Percentiles rank a stretch among this genome's conserved stretches.
Evolutionary conservation across 805 yeast species (phyloP).

Genomic region (Hyphopichia homilentoma): DNA sequence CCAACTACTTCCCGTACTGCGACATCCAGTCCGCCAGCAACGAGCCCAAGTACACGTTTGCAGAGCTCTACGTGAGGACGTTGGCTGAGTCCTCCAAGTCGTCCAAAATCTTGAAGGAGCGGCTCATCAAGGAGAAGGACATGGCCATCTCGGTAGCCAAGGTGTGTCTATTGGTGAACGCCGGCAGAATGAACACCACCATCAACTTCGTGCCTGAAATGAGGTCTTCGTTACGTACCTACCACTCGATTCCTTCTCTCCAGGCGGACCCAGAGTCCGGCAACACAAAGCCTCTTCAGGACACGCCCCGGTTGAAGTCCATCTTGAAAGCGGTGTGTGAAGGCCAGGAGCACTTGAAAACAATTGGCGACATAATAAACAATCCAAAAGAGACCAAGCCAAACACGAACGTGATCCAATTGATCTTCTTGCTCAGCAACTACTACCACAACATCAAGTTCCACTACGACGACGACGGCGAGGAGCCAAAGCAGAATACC

Average conservation of each 20-base stretch:
- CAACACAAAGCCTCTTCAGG: constrained; percentile 73
- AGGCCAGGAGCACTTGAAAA: constrained; percentile 48
- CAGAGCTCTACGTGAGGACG: constrained; percentile 78
- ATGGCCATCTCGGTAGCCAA: constrained; percentile 70
- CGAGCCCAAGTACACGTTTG: constrained; percentile 61
- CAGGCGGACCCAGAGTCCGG: constrained; percentile 61
- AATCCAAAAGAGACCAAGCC: constrained; percentile 31
- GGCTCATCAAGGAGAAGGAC: constrained; percentile 58
- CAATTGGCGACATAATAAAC: constrained; percentile 42
- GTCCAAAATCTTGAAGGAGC: constrained; percentile 77
- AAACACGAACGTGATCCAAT: constrained; percentile 63
- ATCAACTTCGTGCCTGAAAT: constrained; percentile 92
- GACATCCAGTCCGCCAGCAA: constrained; percentile 32
- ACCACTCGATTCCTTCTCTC: constrained; percentile 87
- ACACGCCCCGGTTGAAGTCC: constrained; percentile 89
- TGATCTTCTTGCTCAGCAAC: constrained; percentile 71
- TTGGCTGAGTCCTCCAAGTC: constrained; percentile 80
- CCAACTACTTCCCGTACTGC: constrained; percentile 51
- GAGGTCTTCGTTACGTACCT: constrained; percentile 90
- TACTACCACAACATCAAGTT: constrained; percentile 51
- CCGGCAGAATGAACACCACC: constrained; percentile 93
- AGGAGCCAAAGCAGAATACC: constrained; percentile 12
- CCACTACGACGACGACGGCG: constrained; percentile 17
- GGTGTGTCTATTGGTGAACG: constrained; percentile 82
- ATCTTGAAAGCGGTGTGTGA: constrained; percentile 87